Conservation (phyloP, 1,284 basidiomycete species). For the Moesziomyces globuligerus region DNA sequence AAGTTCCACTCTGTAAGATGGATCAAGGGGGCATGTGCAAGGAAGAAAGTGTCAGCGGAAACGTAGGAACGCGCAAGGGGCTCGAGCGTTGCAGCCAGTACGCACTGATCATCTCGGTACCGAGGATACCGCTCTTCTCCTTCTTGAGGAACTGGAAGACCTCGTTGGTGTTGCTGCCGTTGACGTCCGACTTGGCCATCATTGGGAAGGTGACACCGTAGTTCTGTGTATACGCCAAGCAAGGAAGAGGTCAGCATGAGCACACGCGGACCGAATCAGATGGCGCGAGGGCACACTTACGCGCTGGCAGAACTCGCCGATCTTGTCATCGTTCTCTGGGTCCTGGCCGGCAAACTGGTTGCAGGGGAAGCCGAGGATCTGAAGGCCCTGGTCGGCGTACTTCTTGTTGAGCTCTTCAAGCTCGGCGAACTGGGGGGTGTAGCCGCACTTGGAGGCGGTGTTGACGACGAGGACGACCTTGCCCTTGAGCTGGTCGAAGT, state of each 20-base stretch:
- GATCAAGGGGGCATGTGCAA: not conserved
- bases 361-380: conserved; percentile 88
- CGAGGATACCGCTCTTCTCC: conserved; percentile 78
- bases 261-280: too few species aligned
- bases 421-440: conserved; percentile 81
- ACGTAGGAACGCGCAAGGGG: not conserved
- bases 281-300: conserved; percentile 53
- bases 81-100: not conserved
- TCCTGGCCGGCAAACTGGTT: conserved; percentile 77
- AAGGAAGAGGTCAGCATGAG: too few species aligned
- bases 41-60: not conserved
- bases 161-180: conserved; percentile 80
- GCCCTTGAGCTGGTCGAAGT: conserved; percentile 69
- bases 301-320: conserved; percentile 59
- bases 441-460: conserved; percentile 75
- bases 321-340: conserved; percentile 60
- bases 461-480: conserved; percentile 72
- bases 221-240: conserved; percentile 50
- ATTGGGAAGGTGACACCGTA: conserved; percentile 66
- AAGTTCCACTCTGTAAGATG: conserved; percentile 69
- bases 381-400: conserved; percentile 79
- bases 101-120: conserved; percentile 76
- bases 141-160: conserved; percentile 87
- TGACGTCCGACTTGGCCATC: conserved; percentile 76
- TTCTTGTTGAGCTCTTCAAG: conserved; percentile 85